These are phyloP conservation scores for Lunularia cruciata DNA, from an alignment of 225 moss, liverwort and hornwort species.

Conservation along the genomic window DNA sequence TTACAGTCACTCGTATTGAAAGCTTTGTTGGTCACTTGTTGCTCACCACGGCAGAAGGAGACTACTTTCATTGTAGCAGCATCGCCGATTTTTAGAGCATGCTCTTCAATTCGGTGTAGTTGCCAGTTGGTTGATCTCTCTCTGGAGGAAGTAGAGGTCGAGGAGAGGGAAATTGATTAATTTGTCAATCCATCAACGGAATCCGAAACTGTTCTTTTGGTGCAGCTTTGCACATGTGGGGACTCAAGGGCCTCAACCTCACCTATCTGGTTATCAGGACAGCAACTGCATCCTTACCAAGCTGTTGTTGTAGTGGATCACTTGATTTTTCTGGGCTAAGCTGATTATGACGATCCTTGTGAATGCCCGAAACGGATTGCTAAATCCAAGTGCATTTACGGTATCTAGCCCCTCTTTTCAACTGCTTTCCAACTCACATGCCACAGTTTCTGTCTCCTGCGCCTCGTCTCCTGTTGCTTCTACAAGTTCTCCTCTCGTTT, in stretches of 20 bases:
- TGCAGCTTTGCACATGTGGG: constrained; percentile 4
- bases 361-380: background rate
- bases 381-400: background rate
- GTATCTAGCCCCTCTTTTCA: background rate
- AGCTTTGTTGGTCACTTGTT: no score
- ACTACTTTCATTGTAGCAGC: no score
- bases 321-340: background rate
- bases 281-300: background rate
- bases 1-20: no score
- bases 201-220: no score
- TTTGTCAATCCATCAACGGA: no score
- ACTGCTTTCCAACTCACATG: background rate
- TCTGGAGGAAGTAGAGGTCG: no score
- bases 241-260: background rate
- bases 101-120: no score
- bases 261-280: no score
- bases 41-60: no score
- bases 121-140: no score
- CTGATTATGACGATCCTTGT: background rate
- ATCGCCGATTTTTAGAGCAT: no score
- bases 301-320: background rate
- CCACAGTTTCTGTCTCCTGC: background rate
- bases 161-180: no score
- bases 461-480: background rate
- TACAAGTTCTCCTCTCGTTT: background rate